Evolutionary conservation across 108 stramenopile species (phyloP), one percentile per base, ranked within the genome.

Genomic region (Cyclotella choctawhatcheeana): DNA sequence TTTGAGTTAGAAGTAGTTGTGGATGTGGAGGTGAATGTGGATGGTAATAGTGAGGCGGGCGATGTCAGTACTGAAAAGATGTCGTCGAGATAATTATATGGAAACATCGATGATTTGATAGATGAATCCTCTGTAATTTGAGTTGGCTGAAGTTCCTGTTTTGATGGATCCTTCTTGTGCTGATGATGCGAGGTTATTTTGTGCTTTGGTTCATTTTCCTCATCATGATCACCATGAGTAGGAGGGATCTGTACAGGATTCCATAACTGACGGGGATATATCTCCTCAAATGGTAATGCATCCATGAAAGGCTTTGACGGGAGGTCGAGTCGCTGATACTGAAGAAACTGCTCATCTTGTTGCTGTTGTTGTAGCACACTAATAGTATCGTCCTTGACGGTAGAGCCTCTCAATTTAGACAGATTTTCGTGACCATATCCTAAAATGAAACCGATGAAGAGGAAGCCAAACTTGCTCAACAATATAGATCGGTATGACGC

Each of bases 381-480:
- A 12, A 40, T 12, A 40, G 37, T 10, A 10, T 6, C 6, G 12
- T 40, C 37, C 6, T 10, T 12, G 37, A 10, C 12, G 37, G 6
- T 40, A 6, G 12, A 40, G 12, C 37, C 37, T 10, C 48, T 45
- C 62, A 43, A 47, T 47, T 44, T 25, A 8, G 17, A 2, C 22
- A 24, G 43, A 0, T 10, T 29, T 25, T 43, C 34, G 27, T 43
- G 30, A 24, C 13, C 40, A 32, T 44, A 66, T 14, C 73, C 73
- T 20, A 66, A 34, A 17, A 65, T 13, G 17, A 74, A 44, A 5
- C 73, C 73, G 44, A 74, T 18, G 30, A 47, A 44, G 13, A 74
- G 34, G 40, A 56, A 58, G 18, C 54, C 64, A 32, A 74, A 16
- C 18, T 54, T 55, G 53, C 31, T 63, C 37, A 35, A 26, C 43